Conservation (phyloP, 768 basidiomycete species). For the Xerocomellus amylosporus region DNA sequence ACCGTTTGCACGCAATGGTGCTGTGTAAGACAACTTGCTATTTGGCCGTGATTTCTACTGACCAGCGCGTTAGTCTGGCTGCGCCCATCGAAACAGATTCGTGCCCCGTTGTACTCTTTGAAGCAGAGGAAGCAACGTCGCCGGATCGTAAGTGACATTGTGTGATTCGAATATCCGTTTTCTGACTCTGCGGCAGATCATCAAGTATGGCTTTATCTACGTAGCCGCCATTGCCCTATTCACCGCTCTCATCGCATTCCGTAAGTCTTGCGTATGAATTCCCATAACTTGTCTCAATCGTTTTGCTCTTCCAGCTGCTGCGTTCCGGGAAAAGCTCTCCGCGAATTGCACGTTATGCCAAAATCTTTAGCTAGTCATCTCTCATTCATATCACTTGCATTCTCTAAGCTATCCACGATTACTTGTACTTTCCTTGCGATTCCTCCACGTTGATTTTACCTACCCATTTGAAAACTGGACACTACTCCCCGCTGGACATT, state of each 20-base stretch:
- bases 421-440: slow-evolving; percentile 25
- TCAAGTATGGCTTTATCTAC: slow-evolving; percentile 83
- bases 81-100: slow-evolving; percentile 90
- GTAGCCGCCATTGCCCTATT: slow-evolving; percentile 65
- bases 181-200: slow-evolving; percentile 47
- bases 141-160: slow-evolving; percentile 65
- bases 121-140: slow-evolving; percentile 88
- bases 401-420: slow-evolving; percentile 30
- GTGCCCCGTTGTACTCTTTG: slow-evolving; percentile 84
- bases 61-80: slow-evolving; percentile 73
- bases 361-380: slow-evolving; percentile 52
- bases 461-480: slow-evolving; percentile 11
- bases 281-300: slow-evolving; percentile 7
- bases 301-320: slow-evolving; percentile 43
- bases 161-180: slow-evolving; percentile 1
- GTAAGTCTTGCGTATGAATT: slow-evolving; percentile 46
- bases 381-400: slow-evolving; percentile 24
- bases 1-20: slow-evolving; percentile 85
- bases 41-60: slow-evolving; percentile 8
- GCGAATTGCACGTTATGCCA: slow-evolving; percentile 67
- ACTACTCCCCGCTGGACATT: slow-evolving; percentile 14
- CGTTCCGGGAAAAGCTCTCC: slow-evolving; percentile 58
- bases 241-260: slow-evolving; percentile 71
- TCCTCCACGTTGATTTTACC: neutral
- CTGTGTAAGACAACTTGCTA: slow-evolving; percentile 55